A percentile compares a stretch with the other conserved stretches of the same genome.
Conservation (phyloP, 805 yeast genomes). For the Saccharomycopsis sp. region DNA sequence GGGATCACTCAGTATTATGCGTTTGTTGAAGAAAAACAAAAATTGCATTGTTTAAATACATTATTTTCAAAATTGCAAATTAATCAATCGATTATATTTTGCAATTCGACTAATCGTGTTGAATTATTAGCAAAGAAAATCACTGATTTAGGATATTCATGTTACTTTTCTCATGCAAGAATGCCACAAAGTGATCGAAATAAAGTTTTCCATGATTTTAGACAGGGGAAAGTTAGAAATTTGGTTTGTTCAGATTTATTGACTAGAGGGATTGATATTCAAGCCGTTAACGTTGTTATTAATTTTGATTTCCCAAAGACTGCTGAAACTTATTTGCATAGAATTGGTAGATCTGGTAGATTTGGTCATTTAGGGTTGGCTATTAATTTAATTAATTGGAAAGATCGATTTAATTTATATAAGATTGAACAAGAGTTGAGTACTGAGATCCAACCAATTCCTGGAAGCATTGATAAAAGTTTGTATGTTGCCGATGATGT, state of each 20-base stretch:
- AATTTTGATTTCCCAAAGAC: slow-evolving; percentile 98
- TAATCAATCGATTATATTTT: slow-evolving; percentile 93
- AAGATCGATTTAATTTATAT: slow-evolving; percentile 87
- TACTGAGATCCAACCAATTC: slow-evolving; percentile 95
- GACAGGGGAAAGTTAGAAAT: slow-evolving; percentile 96
- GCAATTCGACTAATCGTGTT: slow-evolving; percentile 95
- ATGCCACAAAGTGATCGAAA: slow-evolving; percentile 98
- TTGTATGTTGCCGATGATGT: slow-evolving; percentile 80
- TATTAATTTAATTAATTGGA: slow-evolving; percentile 92
- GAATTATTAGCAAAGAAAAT: slow-evolving; percentile 93
- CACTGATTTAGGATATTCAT: slow-evolving; percentile 92
- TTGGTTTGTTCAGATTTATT: slow-evolving; percentile 93
- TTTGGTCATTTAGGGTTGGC: slow-evolving; percentile 98
- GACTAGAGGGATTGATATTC: slow-evolving; percentile 98
- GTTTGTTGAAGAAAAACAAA: slow-evolving; percentile 95
- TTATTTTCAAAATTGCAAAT: slow-evolving; percentile 89
- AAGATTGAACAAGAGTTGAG: slow-evolving; percentile 96
- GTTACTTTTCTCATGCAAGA: slow-evolving; percentile 93
- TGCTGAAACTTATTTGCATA: slow-evolving; percentile 95
- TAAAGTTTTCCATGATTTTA: slow-evolving; percentile 96
- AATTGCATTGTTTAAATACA: slow-evolving; percentile 92
- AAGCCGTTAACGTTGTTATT: slow-evolving; percentile 96
- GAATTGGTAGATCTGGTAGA: slow-evolving; percentile 99
- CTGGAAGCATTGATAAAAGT: slow-evolving; percentile 82
- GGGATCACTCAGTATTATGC: slow-evolving; percentile 98